Percentiles rank a stretch among this genome's conserved stretches.
Evolutionary conservation across 306 rosid genomes (phyloP).

Genomic region (Mimosa pudica): DNA sequence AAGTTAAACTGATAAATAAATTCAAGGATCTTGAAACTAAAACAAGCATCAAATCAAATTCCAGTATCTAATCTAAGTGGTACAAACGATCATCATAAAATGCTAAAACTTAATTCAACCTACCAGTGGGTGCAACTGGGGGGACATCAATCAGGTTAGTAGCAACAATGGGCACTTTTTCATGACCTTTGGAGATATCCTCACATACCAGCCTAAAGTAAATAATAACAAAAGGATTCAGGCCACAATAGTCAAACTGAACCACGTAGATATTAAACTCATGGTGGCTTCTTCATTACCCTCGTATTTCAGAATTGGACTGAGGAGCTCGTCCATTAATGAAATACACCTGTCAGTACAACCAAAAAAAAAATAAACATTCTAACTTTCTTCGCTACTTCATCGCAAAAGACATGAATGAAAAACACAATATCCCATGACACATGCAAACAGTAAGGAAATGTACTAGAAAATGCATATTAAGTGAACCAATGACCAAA

Average conservation of each 20-base stretch:
- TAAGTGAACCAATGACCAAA: conserved; percentile 33
- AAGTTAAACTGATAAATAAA: not conserved
- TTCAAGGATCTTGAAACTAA: not conserved
- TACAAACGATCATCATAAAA: conserved; percentile 5
- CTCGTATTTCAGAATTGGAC: conserved; percentile 74
- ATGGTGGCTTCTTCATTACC: conserved; percentile 46
- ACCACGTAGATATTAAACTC: conserved; percentile 13
- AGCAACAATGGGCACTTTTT: conserved; percentile 79
- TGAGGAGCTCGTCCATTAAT: conserved; percentile 81
- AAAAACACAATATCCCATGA: conserved; percentile 36
- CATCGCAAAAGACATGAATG: not conserved
- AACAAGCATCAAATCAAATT: conserved; percentile 10
- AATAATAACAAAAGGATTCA: conserved; percentile 31
- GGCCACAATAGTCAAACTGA: conserved; percentile 14
- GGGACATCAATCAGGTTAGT: conserved; percentile 95
- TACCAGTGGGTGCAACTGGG: conserved; percentile 87
- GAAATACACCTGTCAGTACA: conserved; percentile 75
- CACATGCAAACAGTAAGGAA: not conserved
- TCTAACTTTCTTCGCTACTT: conserved; percentile 29
- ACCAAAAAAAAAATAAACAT: conserved; percentile 34
- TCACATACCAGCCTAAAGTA: conserved; percentile 77
- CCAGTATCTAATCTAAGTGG: not conserved
- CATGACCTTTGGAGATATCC: conserved; percentile 81
- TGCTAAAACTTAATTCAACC: conserved; percentile 36
- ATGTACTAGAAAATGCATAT: not conserved